Evolutionary conservation across 306 rosid genomes (phyloP).

Genomic region (Quercus aquifolioides): DNA sequence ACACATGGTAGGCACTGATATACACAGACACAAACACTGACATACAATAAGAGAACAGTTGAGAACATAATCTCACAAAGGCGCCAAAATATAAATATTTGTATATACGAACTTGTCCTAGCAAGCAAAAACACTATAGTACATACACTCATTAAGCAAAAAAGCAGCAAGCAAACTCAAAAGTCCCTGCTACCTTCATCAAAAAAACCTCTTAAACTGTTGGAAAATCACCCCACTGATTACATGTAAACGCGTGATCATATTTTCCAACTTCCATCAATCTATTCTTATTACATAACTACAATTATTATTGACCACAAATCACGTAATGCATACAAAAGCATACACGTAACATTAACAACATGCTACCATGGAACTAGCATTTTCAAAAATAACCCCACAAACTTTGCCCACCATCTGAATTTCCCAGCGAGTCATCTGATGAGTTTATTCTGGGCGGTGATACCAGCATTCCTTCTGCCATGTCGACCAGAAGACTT

Average conservation of each 20-base stretch:
- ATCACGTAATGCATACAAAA: background rate
- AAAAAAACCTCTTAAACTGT: background rate
- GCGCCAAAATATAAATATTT: background rate
- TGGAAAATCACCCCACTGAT: background rate
- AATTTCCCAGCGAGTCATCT: slow-evolving; percentile 36
- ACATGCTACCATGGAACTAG: background rate
- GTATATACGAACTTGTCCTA: background rate
- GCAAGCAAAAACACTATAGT: too few species aligned
- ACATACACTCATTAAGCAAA: background rate
- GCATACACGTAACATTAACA: background rate
- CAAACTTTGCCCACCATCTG: slow-evolving; percentile 42
- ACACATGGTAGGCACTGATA: background rate
- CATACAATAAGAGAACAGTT: background rate
- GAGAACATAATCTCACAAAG: background rate
- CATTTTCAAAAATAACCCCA: slow-evolving; percentile 58
- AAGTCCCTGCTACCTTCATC: background rate
- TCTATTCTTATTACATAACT: background rate
- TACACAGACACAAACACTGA: background rate
- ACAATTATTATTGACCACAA: background rate
- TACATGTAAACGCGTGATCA: background rate
- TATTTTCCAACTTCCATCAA: background rate
- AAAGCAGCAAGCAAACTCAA: background rate
- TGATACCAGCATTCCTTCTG: slow-evolving; percentile 85
- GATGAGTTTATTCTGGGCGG: slow-evolving; percentile 74
- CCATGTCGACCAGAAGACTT: slow-evolving; percentile 79